These are phyloP conservation scores for Friedmanniomyces endolithicus DNA, from an alignment of 495 filamentous ascomycete genomes.

Conservation along the genomic window DNA sequence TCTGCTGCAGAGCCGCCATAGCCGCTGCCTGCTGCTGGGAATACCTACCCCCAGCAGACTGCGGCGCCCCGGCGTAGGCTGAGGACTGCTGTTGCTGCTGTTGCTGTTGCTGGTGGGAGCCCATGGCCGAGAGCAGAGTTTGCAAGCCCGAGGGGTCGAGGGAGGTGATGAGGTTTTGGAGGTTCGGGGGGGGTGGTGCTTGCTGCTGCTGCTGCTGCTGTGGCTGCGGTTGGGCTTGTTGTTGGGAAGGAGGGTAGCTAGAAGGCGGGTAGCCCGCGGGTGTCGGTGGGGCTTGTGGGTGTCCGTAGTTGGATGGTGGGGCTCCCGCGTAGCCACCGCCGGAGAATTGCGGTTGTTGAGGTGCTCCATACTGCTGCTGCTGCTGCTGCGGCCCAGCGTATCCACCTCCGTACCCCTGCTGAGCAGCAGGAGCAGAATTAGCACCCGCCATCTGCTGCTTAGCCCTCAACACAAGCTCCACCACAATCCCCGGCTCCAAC, in stretches of 20 bases:
- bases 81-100: conserved; percentile 2
- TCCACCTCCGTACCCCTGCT: neutral
- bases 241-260: conserved; percentile 9
- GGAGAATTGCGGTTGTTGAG: conserved; percentile 9
- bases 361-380: conserved; percentile 23
- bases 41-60: neutral
- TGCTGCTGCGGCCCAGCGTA: conserved; percentile 30
- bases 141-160: conserved; percentile 63
- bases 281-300: conserved; percentile 18
- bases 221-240: conserved; percentile 5
- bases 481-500: conserved; percentile 62
- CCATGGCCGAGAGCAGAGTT: conserved; percentile 54
- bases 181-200: conserved; percentile 33
- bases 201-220: conserved; percentile 21
- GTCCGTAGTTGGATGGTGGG: conserved; percentile 10
- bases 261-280: conserved; percentile 1
- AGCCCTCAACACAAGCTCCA: conserved; percentile 64
- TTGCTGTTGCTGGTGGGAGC: conserved; percentile 25
- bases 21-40: conserved; percentile 9
- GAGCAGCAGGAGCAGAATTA: neutral
- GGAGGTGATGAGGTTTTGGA: conserved; percentile 46
- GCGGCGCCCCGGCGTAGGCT: conserved; percentile 24
- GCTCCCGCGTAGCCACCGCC: conserved; percentile 19
- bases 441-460: conserved; percentile 36
- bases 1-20: conserved; percentile 5